Evolutionary conservation across 2,329 filamentous ascomycete species (phyloP).

Genomic region (Geosmithia flava): DNA sequence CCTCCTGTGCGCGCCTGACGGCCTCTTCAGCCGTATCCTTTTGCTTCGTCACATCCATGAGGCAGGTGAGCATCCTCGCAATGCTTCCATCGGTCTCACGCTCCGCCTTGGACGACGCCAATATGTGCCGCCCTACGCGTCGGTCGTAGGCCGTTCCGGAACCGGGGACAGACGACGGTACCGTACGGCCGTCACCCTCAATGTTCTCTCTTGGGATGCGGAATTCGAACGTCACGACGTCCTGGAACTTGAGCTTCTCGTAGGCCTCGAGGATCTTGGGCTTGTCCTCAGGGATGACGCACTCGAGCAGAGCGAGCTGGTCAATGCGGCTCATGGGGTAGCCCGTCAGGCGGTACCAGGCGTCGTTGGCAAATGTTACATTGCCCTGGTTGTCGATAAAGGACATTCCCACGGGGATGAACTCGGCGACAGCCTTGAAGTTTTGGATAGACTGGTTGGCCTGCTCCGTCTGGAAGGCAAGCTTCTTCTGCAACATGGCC

Average conservation of each 20-base stretch:
- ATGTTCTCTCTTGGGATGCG: constrained; percentile 16
- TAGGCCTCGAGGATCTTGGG: constrained; percentile 26
- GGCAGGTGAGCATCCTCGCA: constrained; percentile 31
- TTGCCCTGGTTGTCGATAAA: constrained; percentile 53
- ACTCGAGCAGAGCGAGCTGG: constrained; percentile 25
- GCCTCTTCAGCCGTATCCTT: constrained; percentile 36
- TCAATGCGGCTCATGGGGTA: constrained; percentile 20
- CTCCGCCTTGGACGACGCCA: constrained; percentile 35
- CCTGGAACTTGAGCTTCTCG: constrained; percentile 21
- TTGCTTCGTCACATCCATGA: constrained; percentile 38
- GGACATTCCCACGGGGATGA: constrained; percentile 63
- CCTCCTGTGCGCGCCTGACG: constrained; percentile 33
- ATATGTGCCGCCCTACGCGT: constrained; percentile 26
- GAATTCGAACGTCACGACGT: constrained; percentile 34
- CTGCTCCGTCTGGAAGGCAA: constrained; percentile 42
- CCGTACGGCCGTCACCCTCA: constrained; percentile 7
- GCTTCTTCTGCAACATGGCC: constrained; percentile 51
- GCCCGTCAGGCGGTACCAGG: constrained; percentile 44
- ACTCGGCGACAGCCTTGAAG: constrained; percentile 59
- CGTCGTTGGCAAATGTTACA: constrained; percentile 60
- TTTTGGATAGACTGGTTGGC: constrained; percentile 44
- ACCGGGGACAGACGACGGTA: constrained; percentile 5
- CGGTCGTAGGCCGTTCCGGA: constrained; percentile 11
- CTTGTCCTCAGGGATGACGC: constrained; percentile 33
- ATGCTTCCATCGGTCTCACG: constrained; percentile 27